Conservation (phyloP, 306 rosid genomes). For the Argentina anserina region DNA sequence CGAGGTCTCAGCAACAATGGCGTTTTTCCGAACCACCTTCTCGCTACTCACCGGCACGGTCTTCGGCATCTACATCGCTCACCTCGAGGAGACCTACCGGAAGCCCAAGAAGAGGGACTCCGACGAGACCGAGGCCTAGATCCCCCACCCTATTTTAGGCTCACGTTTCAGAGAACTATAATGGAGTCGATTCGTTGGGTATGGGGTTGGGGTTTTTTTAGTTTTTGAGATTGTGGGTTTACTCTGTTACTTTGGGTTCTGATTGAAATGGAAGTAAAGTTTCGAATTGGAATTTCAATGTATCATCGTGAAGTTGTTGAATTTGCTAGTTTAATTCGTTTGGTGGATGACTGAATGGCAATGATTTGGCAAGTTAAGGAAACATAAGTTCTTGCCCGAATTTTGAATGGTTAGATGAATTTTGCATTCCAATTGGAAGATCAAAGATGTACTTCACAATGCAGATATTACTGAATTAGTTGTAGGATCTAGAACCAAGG, state of each 20-base stretch:
- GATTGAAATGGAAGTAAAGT: neutral
- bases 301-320: neutral
- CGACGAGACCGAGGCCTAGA: slow-evolving; percentile 20
- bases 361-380: neutral
- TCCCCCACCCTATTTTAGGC: too few relatives aligned
- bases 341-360: neutral
- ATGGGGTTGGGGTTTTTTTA: neutral
- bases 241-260: neutral
- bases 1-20: slow-evolving; percentile 27
- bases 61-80: too few relatives aligned
- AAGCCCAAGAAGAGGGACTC: slow-evolving; percentile 40
- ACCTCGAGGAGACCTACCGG: slow-evolving; percentile 42
- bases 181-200: neutral
- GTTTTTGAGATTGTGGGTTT: neutral
- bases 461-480: neutral
- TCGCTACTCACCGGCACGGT: slow-evolving; percentile 32
- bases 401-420: neutral
- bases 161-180: neutral
- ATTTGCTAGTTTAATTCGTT: neutral
- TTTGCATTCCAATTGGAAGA: neutral
- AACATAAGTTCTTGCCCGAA: neutral
- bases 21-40: slow-evolving; percentile 37
- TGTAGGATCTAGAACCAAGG: neutral
- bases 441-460: neutral
- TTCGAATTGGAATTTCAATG: neutral